These are phyloP conservation scores for Mentha longifolia DNA, from an alignment of 257 asterid species.

Conservation along the genomic window DNA sequence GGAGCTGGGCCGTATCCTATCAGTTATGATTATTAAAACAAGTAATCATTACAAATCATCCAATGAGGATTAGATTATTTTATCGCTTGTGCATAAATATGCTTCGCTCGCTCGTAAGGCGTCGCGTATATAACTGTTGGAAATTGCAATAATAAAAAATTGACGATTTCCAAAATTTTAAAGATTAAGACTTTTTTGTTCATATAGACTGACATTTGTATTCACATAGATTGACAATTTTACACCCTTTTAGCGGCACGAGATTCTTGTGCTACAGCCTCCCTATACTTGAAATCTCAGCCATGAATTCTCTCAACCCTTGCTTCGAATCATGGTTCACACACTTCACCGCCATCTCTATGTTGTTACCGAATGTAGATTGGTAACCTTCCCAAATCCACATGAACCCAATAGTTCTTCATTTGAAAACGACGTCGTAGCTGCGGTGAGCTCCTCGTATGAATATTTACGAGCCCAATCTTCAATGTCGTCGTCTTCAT, in stretches of 20 bases:
- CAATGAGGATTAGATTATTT: too few relatives aligned
- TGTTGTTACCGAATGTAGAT: slow-evolving; percentile 49
- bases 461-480: slow-evolving; percentile 91
- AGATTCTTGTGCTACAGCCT: slow-evolving; percentile 85
- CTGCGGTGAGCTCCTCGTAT: slow-evolving; percentile 57
- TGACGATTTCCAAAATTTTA: too few relatives aligned
- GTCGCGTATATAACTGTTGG: too few relatives aligned
- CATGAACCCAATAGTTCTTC: slow-evolving; percentile 68
- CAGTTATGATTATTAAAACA: too few relatives aligned
- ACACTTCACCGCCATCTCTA: slow-evolving; percentile 76
- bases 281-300: slow-evolving; percentile 83
- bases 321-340: slow-evolving; percentile 82
- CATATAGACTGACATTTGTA: too few relatives aligned
- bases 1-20: too few relatives aligned
- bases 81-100: too few relatives aligned
- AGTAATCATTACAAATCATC: too few relatives aligned
- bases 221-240: too few relatives aligned
- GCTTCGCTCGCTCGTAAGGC: too few relatives aligned
- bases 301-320: slow-evolving; percentile 88
- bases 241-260: slow-evolving; percentile 80
- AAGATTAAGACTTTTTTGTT: too few relatives aligned
- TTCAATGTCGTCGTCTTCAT: slow-evolving; percentile 66
- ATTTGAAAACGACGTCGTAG: slow-evolving; percentile 58
- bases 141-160: too few relatives aligned
- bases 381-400: slow-evolving; percentile 85